phyloP scores from a whole-genome alignment of 495 filamentous ascomycete species.

The Aspergillus ellipticus region DNA sequence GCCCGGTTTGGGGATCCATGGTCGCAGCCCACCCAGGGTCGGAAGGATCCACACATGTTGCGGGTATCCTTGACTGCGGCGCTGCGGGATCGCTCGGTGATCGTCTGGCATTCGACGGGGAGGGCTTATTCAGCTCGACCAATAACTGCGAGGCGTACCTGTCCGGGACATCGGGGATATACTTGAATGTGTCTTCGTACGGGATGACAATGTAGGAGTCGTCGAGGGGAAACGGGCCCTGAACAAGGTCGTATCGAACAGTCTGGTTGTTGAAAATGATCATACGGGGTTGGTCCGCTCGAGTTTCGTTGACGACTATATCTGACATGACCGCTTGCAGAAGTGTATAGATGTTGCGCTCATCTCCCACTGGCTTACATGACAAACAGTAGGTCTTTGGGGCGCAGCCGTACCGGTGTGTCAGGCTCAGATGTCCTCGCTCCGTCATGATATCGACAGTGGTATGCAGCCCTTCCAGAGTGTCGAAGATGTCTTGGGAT shows the following conservation, averaged over 20 bases:
- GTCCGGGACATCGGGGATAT: constrained; percentile 26
- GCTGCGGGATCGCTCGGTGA: too few species aligned
- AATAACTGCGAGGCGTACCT: not conserved
- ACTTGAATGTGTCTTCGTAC: constrained; percentile 30
- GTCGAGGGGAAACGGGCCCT: constrained; percentile 38
- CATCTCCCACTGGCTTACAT: constrained; percentile 28
- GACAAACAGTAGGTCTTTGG: constrained; percentile 36
- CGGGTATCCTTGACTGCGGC: not conserved
- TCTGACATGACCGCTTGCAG: constrained; percentile 25
- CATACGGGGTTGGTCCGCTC: constrained; percentile 25
- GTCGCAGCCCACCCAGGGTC: not conserved
- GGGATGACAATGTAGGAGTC: constrained; percentile 38
- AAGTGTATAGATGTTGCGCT: constrained; percentile 33
- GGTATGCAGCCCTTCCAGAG: not conserved
- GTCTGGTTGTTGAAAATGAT: constrained; percentile 36
- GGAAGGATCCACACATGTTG: not conserved
- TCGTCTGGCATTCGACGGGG: too few species aligned
- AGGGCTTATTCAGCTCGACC: not conserved
- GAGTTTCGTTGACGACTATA: constrained; percentile 21
- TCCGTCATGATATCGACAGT: too few species aligned
- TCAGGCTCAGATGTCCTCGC: constrained; percentile 11
- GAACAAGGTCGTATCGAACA: constrained; percentile 36
- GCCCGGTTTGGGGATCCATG: not conserved
- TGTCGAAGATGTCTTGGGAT: constrained; percentile 22
- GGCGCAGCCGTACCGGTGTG: constrained; percentile 34